phyloP scores from a whole-genome alignment of 202 grass and related monocot species.

The Miscanthus sacchariflorus region DNA sequence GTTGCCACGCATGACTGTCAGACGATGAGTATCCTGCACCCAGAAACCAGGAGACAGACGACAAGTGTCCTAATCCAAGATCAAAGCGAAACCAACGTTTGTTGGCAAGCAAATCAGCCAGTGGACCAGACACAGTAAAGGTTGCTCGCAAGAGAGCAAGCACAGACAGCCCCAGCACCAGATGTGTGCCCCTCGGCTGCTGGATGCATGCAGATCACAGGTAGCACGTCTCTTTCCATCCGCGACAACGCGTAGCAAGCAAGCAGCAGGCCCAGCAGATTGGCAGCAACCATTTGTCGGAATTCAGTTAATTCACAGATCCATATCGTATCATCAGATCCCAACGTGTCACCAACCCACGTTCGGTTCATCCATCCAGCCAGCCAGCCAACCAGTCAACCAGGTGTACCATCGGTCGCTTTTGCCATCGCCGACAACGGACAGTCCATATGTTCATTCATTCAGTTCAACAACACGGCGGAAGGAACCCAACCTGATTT shows the following conservation, averaged over 20 bases:
- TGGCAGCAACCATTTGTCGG: slow-evolving; percentile 35
- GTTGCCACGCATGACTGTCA: no score
- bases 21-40: no score
- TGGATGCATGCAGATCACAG: slow-evolving; percentile 42
- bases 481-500: slow-evolving; percentile 19
- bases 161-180: slow-evolving; percentile 31
- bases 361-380: slow-evolving; percentile 19
- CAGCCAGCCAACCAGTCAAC: background rate
- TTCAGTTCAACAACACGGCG: slow-evolving; percentile 10
- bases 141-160: slow-evolving; percentile 23
- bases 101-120: slow-evolving; percentile 27
- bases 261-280: slow-evolving; percentile 17
- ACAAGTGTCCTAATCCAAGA: no score
- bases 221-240: slow-evolving; percentile 47
- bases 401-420: slow-evolving; percentile 41
- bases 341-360: slow-evolving; percentile 45
- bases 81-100: slow-evolving; percentile 12
- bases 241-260: slow-evolving; percentile 24
- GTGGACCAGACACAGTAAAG: slow-evolving; percentile 27
- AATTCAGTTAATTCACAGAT: slow-evolving; percentile 41
- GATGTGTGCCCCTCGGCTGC: background rate
- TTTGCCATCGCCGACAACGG: slow-evolving; percentile 44
- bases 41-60: no score
- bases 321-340: slow-evolving; percentile 36
- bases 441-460: slow-evolving; percentile 24